Evolutionary conservation across 2,329 filamentous ascomycete species (phyloP), one percentile per base, ranked within the genome.

Genomic region (Xylogone sp.): DNA sequence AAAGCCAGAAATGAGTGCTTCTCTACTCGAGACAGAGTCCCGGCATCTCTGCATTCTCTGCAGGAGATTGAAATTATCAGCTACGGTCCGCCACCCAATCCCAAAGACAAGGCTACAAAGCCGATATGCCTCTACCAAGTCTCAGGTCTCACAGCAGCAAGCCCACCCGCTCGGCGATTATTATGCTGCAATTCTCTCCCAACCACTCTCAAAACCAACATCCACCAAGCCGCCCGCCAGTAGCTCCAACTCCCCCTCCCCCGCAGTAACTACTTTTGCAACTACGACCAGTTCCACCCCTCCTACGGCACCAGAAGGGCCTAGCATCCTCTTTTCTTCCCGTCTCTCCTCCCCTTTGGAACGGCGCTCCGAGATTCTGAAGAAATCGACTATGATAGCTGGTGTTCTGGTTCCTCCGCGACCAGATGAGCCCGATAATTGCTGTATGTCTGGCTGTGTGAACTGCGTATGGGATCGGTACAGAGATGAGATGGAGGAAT

Each of bases 381-480:
- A 77, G 13, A 75, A 80, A 55, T 83, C 83, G 46, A 81, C 75
- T 8, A 75, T 83, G 54, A 75, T 97, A 50, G 91, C 88, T 1
- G 93, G 92, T 3, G 80, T 97, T 1, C 71, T 83, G 18, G 87
- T 97, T 3, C 94, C 94, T 2, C 92, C 91, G 0, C 81, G 82
- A 45, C 94, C 94, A 1, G 79, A 83, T 45, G 93, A 99, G 70
- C 94, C 94, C 3, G 94, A 97, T 64, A 97, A 99, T 66, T 99
- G 94, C 78, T 99, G 94, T 71, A 99, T 99, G 94, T 94, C 89
- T 65, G 94, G 94, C 2, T 99, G 94, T 67, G 93, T 96, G 46
- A 92, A 97, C 68, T 99, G 94, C 69, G 94, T 97, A 2, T 97
- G 92, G 92, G 92, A 97, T 62, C 77, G 83, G 49, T 97, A 86